Evolutionary conservation across 2,329 filamentous ascomycete species (phyloP).

Genomic region (Fonsecaea pedrosoi): DNA sequence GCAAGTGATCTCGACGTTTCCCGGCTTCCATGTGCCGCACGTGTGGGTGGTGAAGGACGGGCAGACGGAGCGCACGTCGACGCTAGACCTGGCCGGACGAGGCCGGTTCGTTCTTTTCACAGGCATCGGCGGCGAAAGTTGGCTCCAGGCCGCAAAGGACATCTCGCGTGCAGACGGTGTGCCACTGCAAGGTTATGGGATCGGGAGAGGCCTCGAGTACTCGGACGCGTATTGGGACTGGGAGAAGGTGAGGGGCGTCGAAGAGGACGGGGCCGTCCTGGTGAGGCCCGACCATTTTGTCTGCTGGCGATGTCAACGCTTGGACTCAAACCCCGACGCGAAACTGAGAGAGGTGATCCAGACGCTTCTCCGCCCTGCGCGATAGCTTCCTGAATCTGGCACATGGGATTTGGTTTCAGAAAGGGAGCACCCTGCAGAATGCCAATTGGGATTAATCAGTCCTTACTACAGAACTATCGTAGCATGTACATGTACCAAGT

Average conservation of each 20-base stretch:
- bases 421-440: too few relatives aligned
- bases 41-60: conserved; percentile 64
- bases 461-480: too few relatives aligned
- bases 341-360: conserved; percentile 6
- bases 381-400: neutral
- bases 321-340: neutral
- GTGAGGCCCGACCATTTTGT: conserved; percentile 66
- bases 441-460: too few relatives aligned
- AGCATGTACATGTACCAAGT: too few relatives aligned
- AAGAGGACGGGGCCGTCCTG: conserved; percentile 64
- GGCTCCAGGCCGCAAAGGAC: conserved; percentile 57
- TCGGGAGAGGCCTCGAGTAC: conserved; percentile 65
- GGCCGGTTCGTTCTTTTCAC: conserved; percentile 59
- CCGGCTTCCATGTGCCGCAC: conserved; percentile 66
- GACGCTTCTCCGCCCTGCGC: neutral
- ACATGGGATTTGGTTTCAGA: too few relatives aligned
- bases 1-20: conserved; percentile 60
- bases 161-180: conserved; percentile 53
- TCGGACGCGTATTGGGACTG: conserved; percentile 69
- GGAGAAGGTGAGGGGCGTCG: conserved; percentile 59
- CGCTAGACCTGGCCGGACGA: conserved; percentile 65
- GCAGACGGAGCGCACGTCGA: conserved; percentile 58
- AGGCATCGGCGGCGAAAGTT: conserved; percentile 62
- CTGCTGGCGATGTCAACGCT: conserved; percentile 54
- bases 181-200: conserved; percentile 56